phyloP scores from a whole-genome alignment of 2,329 filamentous ascomycete genomes.

The Talaromyces sp. region DNA sequence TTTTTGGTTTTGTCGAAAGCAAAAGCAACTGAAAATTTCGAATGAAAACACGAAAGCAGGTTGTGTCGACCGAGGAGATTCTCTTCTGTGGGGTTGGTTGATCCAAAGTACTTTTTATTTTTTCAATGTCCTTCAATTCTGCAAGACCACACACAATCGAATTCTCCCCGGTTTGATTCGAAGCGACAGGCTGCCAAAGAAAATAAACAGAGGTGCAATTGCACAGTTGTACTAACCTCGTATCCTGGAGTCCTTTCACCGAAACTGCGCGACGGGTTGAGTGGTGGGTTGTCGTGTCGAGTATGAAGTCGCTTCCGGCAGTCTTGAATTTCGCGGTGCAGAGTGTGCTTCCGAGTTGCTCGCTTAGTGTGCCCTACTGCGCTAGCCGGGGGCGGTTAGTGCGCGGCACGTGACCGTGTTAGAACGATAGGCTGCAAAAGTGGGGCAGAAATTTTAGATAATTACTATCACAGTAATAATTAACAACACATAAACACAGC shows the following conservation, averaged over 20 bases:
- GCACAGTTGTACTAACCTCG: slow-evolving; percentile 33
- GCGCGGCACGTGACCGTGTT: background rate
- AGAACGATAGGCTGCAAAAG: background rate
- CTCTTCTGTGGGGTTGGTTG: background rate
- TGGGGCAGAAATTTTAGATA: background rate
- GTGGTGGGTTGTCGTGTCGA: slow-evolving; percentile 35
- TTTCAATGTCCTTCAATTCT: background rate
- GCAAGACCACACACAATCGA: background rate
- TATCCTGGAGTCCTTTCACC: slow-evolving; percentile 41
- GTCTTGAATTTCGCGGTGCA: slow-evolving; percentile 42
- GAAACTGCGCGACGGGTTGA: slow-evolving; percentile 34
- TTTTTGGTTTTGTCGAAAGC: too few relatives aligned
- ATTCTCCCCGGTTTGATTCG: background rate
- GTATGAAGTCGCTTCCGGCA: slow-evolving; percentile 33
- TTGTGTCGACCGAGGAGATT: slow-evolving; percentile 5
- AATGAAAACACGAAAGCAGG: background rate
- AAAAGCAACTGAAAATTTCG: background rate
- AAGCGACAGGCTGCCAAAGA: slow-evolving; percentile 3
- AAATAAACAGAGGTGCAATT: slow-evolving; percentile 12
- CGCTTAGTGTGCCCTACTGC: slow-evolving; percentile 37
- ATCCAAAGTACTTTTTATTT: background rate
- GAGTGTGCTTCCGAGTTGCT: slow-evolving; percentile 36
- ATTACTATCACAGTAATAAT: background rate
- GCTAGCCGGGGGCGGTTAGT: slow-evolving; percentile 23
- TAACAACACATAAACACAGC: background rate